Percentiles rank a stretch among this genome's conserved stretches.
Evolutionary conservation across 208 protist genomes (phyloP).

Genomic region (Naegleria gruberi): DNA sequence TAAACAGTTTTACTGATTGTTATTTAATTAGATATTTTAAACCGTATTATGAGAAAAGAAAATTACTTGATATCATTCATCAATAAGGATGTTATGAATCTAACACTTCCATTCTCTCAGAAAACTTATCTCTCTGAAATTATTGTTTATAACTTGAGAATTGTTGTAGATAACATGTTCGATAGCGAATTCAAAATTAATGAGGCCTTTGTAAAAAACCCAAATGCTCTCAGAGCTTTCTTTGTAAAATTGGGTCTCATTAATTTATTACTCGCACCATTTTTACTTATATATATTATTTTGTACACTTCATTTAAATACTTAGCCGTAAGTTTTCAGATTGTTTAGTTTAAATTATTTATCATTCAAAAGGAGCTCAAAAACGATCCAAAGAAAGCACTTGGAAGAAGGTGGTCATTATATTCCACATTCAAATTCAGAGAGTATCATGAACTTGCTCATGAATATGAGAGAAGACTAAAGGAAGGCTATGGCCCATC

Average conservation of each 20-base stretch:
- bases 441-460: conserved; percentile 44
- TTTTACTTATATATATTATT: conserved; percentile 39
- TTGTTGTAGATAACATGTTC: not conserved
- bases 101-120: conserved; percentile 24
- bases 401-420: conserved; percentile 40
- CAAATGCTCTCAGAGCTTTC: conserved; percentile 22
- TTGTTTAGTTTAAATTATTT: not conserved
- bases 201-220: not conserved
- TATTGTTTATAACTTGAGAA: not conserved
- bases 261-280: conserved; percentile 37
- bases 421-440: conserved; percentile 43
- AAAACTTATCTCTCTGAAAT: not conserved
- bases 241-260: conserved; percentile 32
- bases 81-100: conserved; percentile 37
- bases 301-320: conserved; percentile 43
- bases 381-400: conserved; percentile 32
- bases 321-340: conserved; percentile 21
- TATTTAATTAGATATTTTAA: conserved; percentile 36
- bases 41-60: conserved; percentile 45
- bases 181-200: conserved; percentile 21
- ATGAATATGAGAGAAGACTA: conserved; percentile 33
- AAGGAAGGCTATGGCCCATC: not conserved
- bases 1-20: not conserved
- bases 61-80: conserved; percentile 45
- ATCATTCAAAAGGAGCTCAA: conserved; percentile 31